Conservation (phyloP, 257 asterid genomes). For the Capsicum rhomboideum region DNA sequence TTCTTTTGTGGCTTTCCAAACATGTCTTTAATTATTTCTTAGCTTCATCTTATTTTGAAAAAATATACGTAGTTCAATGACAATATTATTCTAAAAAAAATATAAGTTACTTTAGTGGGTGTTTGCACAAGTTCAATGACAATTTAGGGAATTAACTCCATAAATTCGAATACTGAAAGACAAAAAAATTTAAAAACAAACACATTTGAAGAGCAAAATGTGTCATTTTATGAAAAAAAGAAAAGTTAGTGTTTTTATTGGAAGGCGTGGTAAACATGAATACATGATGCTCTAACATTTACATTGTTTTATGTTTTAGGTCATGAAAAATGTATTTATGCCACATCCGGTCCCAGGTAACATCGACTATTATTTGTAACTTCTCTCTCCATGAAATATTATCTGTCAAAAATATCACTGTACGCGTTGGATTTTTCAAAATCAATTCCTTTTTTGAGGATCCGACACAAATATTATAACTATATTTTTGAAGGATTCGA, state of each 20-base stretch:
- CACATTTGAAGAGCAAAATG: background rate
- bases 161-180: background rate
- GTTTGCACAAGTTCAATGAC: too few relatives aligned
- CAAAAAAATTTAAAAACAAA: background rate
- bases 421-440: background rate
- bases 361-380: background rate
- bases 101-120: too few relatives aligned
- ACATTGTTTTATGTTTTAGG: conserved; percentile 24
- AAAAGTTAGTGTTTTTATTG: background rate
- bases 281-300: background rate
- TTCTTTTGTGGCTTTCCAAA: too few relatives aligned
- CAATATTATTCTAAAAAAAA: too few relatives aligned
- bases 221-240: background rate
- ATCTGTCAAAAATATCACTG: background rate
- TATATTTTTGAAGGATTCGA: background rate
- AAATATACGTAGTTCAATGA: too few relatives aligned
- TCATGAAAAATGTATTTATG: conserved; percentile 40
- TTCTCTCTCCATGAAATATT: background rate
- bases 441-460: background rate
- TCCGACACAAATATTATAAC: background rate
- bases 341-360: conserved; percentile 17
- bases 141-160: too few relatives aligned
- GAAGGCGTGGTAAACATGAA: background rate
- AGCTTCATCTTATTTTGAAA: too few relatives aligned
- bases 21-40: too few relatives aligned